Percentiles rank a stretch among this genome's conserved stretches.
Conservation (phyloP, 2,329 filamentous ascomycete genomes). For the Sordariomycetes sp. region DNA sequence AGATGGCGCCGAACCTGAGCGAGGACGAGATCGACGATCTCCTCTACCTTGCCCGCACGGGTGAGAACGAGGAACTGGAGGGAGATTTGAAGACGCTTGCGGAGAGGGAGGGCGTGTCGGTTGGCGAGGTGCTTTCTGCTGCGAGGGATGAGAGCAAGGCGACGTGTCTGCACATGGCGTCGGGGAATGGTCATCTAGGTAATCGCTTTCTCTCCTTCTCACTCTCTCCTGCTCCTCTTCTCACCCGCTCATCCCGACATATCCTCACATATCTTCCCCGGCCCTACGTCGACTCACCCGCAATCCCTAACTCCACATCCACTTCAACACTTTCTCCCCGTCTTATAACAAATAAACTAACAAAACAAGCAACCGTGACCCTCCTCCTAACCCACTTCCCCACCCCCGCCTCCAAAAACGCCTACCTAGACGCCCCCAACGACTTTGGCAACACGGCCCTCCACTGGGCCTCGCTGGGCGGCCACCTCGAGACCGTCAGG, state of each 20-base stretch:
- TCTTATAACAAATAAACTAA: background rate
- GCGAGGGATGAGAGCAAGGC: conserved; percentile 65
- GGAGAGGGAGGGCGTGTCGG: conserved; percentile 42
- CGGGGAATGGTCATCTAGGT: conserved; percentile 81
- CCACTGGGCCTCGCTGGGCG: conserved; percentile 88
- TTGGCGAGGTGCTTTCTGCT: conserved; percentile 52
- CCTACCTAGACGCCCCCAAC: conserved; percentile 59
- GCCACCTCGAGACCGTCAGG: conserved; percentile 71
- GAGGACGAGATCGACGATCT: conserved; percentile 85
- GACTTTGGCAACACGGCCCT: conserved; percentile 78
- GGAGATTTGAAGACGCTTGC: conserved; percentile 44
- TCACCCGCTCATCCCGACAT: background rate
- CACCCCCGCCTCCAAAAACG: conserved; percentile 23
- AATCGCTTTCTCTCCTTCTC: background rate
- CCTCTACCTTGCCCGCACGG: conserved; percentile 71
- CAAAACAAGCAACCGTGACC: conserved; percentile 27
- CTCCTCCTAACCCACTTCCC: conserved; percentile 28
- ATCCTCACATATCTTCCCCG: background rate
- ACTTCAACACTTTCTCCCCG: background rate
- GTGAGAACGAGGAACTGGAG: conserved; percentile 59
- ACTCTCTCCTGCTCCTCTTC: background rate
- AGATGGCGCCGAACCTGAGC: conserved; percentile 41
- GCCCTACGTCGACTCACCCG: no score
- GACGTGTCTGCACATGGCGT: conserved; percentile 82
- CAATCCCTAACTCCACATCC: no score